Conservation (phyloP, 148 eudicot species). For the Agrostemma githago region DNA sequence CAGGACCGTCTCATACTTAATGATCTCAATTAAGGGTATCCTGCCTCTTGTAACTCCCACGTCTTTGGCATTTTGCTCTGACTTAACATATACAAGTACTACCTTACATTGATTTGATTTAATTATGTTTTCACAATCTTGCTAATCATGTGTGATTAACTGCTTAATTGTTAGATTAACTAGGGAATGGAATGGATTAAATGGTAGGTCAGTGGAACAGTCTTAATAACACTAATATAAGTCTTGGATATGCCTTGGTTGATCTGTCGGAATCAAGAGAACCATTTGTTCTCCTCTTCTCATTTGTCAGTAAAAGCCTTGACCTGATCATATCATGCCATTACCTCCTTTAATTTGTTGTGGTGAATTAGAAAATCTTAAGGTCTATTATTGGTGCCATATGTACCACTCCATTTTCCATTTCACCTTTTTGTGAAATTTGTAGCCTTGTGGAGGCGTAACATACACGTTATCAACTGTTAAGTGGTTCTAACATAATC, state of each 20-base stretch:
- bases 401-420: background rate
- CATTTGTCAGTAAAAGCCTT: constrained; percentile 13
- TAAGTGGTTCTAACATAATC: too few relatives aligned
- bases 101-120: background rate
- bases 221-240: constrained; percentile 8
- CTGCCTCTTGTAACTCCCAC: constrained; percentile 21
- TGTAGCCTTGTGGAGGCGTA: too few relatives aligned
- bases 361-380: constrained; percentile 21
- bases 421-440: too few relatives aligned
- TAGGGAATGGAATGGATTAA: background rate
- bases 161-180: constrained; percentile 5
- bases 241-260: constrained; percentile 18
- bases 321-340: constrained; percentile 18
- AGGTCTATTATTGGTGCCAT: constrained; percentile 8
- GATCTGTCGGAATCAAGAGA: constrained; percentile 28
- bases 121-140: constrained; percentile 18
- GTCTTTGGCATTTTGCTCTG: constrained; percentile 24
- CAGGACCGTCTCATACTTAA: too few relatives aligned
- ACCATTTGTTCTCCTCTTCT: constrained; percentile 15
- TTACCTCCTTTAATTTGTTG: background rate
- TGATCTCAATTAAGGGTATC: background rate
- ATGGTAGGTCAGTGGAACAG: constrained; percentile 1
- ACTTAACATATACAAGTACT: background rate
- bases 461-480: too few relatives aligned
- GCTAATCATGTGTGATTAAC: constrained; percentile 13